A percentile compares a stretch with the other conserved stretches of the same genome.
Conservation (phyloP, 2,329 filamentous ascomycete species). For the Venturia asperata region DNA sequence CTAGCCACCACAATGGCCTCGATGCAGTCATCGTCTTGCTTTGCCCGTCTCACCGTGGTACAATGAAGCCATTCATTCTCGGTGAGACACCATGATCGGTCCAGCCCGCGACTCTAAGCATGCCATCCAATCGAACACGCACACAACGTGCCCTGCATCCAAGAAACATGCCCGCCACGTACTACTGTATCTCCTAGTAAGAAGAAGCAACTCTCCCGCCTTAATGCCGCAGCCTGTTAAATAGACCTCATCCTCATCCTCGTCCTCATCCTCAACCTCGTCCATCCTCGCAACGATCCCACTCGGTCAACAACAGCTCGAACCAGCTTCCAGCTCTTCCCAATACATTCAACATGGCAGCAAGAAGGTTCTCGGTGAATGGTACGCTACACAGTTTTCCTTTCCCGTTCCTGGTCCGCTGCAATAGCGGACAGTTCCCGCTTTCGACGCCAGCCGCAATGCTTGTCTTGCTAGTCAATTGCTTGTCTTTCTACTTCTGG, state of each 20-base stretch:
- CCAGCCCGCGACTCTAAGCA: background rate
- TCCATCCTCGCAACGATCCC: background rate
- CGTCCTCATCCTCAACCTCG: no score
- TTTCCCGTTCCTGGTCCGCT: background rate
- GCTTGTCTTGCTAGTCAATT: background rate
- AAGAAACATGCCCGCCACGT: background rate
- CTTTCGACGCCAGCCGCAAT: background rate
- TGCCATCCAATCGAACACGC: background rate
- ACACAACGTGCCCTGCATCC: background rate
- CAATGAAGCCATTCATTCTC: background rate
- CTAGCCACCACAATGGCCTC: background rate
- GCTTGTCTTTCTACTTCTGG: slow-evolving; percentile 3
- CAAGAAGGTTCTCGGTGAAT: slow-evolving; percentile 13
- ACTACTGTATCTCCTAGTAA: no score
- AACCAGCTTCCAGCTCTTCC: background rate
- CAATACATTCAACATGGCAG: background rate
- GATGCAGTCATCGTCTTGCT: slow-evolving; percentile 1
- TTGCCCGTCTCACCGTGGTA: background rate
- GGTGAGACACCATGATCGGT: no score
- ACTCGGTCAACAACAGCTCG: background rate
- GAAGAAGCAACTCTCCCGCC: background rate
- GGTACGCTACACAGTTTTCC: background rate
- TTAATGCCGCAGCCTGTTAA: background rate
- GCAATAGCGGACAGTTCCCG: background rate
- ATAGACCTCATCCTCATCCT: background rate